Base-by-base conservation (phyloP, 768 basidiomycete species). In the Thelephora aurantiotincta region DNA sequence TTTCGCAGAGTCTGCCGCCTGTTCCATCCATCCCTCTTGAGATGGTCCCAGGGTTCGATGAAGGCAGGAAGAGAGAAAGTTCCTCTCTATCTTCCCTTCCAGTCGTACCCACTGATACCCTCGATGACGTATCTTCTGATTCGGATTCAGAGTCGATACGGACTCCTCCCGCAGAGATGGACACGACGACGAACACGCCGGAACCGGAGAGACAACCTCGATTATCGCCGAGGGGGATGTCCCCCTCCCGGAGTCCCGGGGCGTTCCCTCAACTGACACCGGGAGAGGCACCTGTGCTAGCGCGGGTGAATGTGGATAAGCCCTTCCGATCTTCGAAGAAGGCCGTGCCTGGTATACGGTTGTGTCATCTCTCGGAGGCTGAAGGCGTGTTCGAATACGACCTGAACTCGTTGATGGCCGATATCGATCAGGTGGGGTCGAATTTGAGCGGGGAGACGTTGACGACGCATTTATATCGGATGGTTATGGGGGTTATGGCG, bases 401-500 rank as follows among this genome's bases (percentile, higher is more conserved):
- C 9, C 26, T 30, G 5, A 30, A 9, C 9, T 30, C 26, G 26
- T 30, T 30, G 26, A 9, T 9, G 26, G 9, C 5, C 9, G 26
- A 30, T 30, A 30, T 30, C 9, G 26, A 30, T 30, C 5, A 30
- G 26, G 26, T 30, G 26, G 26, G 26, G 9, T 4, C 5, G 26
- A 4, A 30, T 30, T 4, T 30, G 5, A 30, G 26, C 9, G 26
- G 54, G 46, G 54, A 55, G 43, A 46, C 52, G 36, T 48, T 56
- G 46, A 55, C 51, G 52, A 56, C 58, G 55, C 54, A 55, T 34
- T 55, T 61, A 33, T 52, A 53, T 49, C 57, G 60, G 23, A 52
- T 57, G 35, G 54, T 57, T 22, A 49, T 48, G 23, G 36, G 50
- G 37, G 60, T 61, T 35, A 37, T 58, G 16, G 55, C 51, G 35